Evolutionary conservation across 139 green algal genomes (phyloP), one percentile per base, ranked within the genome.

Genomic region (Edaphochlamys debaryana): DNA sequence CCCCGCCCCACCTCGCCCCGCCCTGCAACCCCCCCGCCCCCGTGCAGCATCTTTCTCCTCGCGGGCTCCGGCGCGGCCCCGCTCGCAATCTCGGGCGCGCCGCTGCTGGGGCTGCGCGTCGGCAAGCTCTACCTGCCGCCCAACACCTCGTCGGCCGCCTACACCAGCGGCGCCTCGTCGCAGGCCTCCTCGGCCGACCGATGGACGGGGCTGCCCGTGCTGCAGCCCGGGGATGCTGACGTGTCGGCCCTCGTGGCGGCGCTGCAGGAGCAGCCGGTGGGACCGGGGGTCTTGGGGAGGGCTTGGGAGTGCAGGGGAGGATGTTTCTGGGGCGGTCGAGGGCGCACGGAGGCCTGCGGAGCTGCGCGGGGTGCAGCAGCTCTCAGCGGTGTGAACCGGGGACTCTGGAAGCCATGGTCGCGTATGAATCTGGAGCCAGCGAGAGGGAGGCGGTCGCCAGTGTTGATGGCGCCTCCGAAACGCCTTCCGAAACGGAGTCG

Each of bases 71-170:
- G 73, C 25, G 73, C 63, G 13, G 73, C 73, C 7, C 36, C 73
- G 3, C 73, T 80, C 0, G 56, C 73, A 0, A 42, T 8, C 37
- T 69, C 73, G 27, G 73, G 73, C 29, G 37, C 25, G 37, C 73
- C 73, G n/a, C 37, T 80, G 37, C 58, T 69, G 36, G 56, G 54
- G 2, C 37, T 80, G 56, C 73, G 37, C 15, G 56, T 80, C 52
- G 73, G 73, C 38, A 37, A 69, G 73, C 73, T 80, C 34, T 36
- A 69, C 52, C 73, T 80, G 56, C 73, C 73, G 34, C 25, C n/a
- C n/a, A n/a, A n/a, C 45, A 54, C 11, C 45, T 54, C 45, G 45
- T 54, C 15, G 27, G 6, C 32, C 2, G 1, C 27, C n/a, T 78
- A 63, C 48, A 66, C 19, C 48, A 66, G 38, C 30, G 45, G 29